A percentile compares a stretch with the other conserved stretches of the same genome.
Evolutionary conservation across 176 grass and related monocot species (phyloP).

Genomic region (Lolium perenne): DNA sequence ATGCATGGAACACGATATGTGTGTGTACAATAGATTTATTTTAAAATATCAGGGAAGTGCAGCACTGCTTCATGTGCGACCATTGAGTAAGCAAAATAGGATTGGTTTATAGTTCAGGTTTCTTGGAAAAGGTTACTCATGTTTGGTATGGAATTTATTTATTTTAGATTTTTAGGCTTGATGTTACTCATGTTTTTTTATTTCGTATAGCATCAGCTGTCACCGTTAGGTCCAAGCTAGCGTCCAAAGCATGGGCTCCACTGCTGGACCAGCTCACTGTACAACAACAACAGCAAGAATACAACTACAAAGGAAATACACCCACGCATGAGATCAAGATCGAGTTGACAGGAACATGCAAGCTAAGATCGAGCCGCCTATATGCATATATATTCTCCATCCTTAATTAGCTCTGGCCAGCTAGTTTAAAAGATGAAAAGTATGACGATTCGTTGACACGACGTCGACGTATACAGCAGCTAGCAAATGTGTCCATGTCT

Average conservation of each 20-base stretch:
- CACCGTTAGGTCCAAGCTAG: constrained; percentile 11
- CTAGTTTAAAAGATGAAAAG: constrained; percentile 41
- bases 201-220: background rate
- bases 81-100: background rate
- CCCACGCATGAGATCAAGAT: constrained; percentile 25
- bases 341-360: constrained; percentile 30
- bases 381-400: background rate
- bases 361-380: constrained; percentile 31
- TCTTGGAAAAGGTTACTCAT: background rate
- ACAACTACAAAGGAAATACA: constrained; percentile 16
- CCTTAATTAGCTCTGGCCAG: constrained; percentile 28
- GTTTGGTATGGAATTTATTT: background rate
- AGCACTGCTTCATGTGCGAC: background rate
- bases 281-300: constrained; percentile 35
- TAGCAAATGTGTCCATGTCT: constrained; percentile 23
- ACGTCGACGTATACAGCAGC: constrained; percentile 16
- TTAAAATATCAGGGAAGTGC: background rate
- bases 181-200: background rate
- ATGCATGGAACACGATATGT: background rate
- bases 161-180: background rate
- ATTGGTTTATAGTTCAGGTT: background rate
- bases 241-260: background rate
- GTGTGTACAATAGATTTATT: background rate
- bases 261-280: constrained; percentile 26
- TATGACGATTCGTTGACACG: constrained; percentile 18